A percentile compares a stretch with the other conserved stretches of the same genome.
phyloP scores from a whole-genome alignment of 1,284 basidiomycete species.

The Leccinum solheimii region DNA sequence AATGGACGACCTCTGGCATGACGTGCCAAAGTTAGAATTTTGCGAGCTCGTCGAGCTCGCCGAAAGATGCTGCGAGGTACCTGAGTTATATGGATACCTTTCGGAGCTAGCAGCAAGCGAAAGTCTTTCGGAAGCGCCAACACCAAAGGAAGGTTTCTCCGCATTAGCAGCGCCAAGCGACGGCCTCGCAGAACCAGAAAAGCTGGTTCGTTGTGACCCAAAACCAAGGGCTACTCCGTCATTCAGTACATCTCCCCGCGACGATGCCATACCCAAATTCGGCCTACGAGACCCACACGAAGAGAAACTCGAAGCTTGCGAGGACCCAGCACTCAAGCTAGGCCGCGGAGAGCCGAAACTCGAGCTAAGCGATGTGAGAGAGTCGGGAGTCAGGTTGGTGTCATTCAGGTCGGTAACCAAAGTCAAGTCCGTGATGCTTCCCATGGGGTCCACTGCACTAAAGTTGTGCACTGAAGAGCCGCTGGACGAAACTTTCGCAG shows the following conservation, averaged over 20 bases:
- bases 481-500: slow-evolving; percentile 22
- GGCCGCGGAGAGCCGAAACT: slow-evolving; percentile 29
- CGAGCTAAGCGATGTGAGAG: slow-evolving; percentile 27
- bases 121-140: slow-evolving; percentile 19
- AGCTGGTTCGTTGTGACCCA: slow-evolving; percentile 23
- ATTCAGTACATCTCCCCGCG: slow-evolving; percentile 21
- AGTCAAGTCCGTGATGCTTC: slow-evolving; percentile 20
- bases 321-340: slow-evolving; percentile 29
- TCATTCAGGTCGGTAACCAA: slow-evolving; percentile 31
- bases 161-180: slow-evolving; percentile 24
- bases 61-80: slow-evolving; percentile 20
- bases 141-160: slow-evolving; percentile 20
- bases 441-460: slow-evolving; percentile 16
- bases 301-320: slow-evolving; percentile 30
- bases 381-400: slow-evolving; percentile 27
- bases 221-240: slow-evolving; percentile 22
- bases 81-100: slow-evolving; percentile 8
- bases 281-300: slow-evolving; percentile 24
- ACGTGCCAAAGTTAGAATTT: slow-evolving; percentile 12
- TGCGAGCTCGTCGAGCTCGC: slow-evolving; percentile 17
- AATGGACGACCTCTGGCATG: slow-evolving; percentile 16
- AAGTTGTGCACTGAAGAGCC: slow-evolving; percentile 24
- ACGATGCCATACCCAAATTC: slow-evolving; percentile 22
- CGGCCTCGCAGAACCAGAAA: slow-evolving; percentile 23
- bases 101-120: slow-evolving; percentile 17